phyloP scores from a whole-genome alignment of 2,329 filamentous ascomycete genomes.

The Geosmithia putterillii region DNA sequence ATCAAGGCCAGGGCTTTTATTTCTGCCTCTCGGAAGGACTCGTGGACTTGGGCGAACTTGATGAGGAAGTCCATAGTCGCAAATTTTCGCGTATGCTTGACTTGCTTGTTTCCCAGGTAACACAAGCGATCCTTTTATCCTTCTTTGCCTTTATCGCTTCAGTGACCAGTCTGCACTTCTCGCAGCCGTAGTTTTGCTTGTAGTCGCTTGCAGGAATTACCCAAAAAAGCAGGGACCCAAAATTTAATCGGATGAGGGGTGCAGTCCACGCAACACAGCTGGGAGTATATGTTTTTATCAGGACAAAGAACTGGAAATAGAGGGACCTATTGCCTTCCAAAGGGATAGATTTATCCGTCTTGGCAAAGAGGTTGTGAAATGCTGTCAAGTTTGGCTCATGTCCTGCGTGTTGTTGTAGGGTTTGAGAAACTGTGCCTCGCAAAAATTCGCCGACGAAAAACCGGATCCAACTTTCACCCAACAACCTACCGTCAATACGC shows the following conservation, averaged over 20 bases:
- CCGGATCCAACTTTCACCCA: background rate
- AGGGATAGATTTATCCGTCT: background rate
- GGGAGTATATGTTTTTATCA: too few species aligned
- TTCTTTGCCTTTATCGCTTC: background rate
- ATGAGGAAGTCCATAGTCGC: slow-evolving; percentile 66
- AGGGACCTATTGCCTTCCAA: background rate
- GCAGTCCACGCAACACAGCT: too few species aligned
- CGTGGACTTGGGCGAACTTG: slow-evolving; percentile 79
- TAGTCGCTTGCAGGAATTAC: background rate
- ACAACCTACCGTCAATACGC: background rate
- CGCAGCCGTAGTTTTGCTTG: background rate
- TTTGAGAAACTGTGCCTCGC: background rate
- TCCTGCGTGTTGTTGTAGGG: background rate
- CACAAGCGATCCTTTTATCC: background rate
- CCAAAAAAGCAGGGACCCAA: background rate
- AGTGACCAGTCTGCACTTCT: background rate
- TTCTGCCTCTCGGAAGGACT: slow-evolving; percentile 81
- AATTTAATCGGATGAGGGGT: too few species aligned
- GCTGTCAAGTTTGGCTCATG: background rate
- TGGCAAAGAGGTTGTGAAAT: background rate
- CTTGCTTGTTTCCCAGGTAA: background rate
- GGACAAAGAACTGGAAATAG: too few species aligned
- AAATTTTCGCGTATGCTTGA: background rate
- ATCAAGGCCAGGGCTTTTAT: slow-evolving; percentile 67
- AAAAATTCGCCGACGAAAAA: background rate